Evolutionary conservation across 2,329 filamentous ascomycete species (phyloP), one percentile per base, ranked within the genome.

Genomic region (Beauveria medogensis): DNA sequence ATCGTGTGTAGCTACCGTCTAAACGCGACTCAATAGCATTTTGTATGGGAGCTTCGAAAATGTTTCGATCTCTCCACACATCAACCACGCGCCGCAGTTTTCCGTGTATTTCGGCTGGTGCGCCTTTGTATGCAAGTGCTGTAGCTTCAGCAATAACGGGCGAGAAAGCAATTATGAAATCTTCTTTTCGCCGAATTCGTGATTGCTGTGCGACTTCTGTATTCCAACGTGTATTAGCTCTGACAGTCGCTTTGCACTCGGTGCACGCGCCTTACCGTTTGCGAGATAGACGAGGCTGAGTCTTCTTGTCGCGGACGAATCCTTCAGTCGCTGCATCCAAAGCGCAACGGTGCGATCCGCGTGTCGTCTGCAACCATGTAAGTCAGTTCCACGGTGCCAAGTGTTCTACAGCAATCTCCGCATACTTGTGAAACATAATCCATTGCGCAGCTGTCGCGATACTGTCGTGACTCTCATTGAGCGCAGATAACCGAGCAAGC

Each of bases 371-470:
- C 43, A 24, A 22, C 41, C 64, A 7, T 12, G 18, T 16, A 9
- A 22, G 40, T 64, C 55, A 65, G 63, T 60, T 54, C 14, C 20
- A 16, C 3, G 12, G 51, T 55, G 63, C 20, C 26, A 63, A 62
- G 60, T 20, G 61, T 34, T 57, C 20, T 30, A 26, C 7, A n/a
- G 44, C 30, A 44, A 20, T 26, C 8, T 62, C 73, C 64, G 28
- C 57, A 40, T 86, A 96, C 92, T 92, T 89, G 77, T 99, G 93
- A 73, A 99, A 99, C 89, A 99, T 95, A 64, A 99, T 94, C 95
- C 95, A 99, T 86, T 97, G 93, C 62, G 94, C 92, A 64, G 96
- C 92, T 41, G 91, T 93, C 63, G 96, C 85, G 70, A 99, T 97
- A 76, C 92, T 95, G 73, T 99, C 94, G 73, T 99, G 93, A 12